Evolutionary conservation across 352 stramenopile genomes (phyloP).

Genomic region (Phytophthora ohioensis): DNA sequence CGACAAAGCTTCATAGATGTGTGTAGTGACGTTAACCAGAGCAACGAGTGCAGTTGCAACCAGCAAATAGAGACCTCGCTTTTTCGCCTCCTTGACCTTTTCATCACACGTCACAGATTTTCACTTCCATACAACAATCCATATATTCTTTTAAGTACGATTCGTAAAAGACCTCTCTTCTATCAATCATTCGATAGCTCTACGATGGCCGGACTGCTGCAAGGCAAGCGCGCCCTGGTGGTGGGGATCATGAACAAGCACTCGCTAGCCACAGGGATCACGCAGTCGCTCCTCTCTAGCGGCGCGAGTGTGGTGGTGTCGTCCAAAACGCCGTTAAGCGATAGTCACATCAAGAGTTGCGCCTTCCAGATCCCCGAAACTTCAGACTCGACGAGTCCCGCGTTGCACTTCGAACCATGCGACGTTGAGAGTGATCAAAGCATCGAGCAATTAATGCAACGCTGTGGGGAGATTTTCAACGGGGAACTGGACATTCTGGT

Average conservation of each 20-base stretch:
- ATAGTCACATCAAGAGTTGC: conserved; percentile 60
- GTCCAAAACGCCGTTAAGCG: conserved; percentile 60
- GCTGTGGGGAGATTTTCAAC: conserved; percentile 52
- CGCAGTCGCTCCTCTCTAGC: conserved; percentile 70
- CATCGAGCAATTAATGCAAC: conserved; percentile 58
- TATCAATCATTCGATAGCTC: background rate
- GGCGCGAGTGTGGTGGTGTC: conserved; percentile 82
- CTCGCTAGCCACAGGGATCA: conserved; percentile 83
- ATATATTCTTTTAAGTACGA: conserved; percentile 8
- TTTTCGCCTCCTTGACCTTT: background rate
- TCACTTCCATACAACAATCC: background rate
- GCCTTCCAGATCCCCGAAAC: conserved; percentile 48
- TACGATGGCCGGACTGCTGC: conserved; percentile 45
- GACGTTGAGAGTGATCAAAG: conserved; percentile 77
- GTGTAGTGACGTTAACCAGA: conserved; percentile 4
- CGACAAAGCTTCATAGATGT: conserved; percentile 2
- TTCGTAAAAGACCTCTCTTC: conserved; percentile 1
- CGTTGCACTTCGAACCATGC: conserved; percentile 68
- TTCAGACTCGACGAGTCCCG: conserved; percentile 13
- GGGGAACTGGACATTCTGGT: conserved; percentile 86
- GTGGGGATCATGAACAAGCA: conserved; percentile 93
- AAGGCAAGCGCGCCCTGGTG: conserved; percentile 80
- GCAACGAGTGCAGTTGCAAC: conserved; percentile 1
- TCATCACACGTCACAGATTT: conserved; percentile 20
- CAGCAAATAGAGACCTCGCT: conserved; percentile 8